phyloP scores from a whole-genome alignment of 805 yeast genomes.

The Blastobotrys terrestris region DNA sequence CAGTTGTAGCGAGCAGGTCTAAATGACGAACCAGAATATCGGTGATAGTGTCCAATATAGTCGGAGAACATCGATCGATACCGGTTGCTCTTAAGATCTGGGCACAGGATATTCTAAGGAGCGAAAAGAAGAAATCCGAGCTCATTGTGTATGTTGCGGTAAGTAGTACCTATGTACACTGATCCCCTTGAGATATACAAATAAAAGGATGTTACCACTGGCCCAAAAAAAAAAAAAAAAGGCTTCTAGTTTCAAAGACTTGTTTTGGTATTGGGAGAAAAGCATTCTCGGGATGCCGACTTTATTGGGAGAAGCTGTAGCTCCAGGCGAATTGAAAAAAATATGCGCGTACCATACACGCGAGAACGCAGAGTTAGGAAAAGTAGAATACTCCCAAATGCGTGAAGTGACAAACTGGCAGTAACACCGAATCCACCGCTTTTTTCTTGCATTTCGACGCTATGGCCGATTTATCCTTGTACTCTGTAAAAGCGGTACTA shows the following conservation, averaged over 20 bases:
- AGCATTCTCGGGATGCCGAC: background rate
- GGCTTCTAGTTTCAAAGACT: background rate
- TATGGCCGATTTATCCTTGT: slow-evolving; percentile 35
- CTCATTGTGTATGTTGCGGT: slow-evolving; percentile 2
- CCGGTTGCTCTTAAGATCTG: slow-evolving; percentile 73
- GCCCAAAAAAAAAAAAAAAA: background rate
- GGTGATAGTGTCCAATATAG: slow-evolving; percentile 66
- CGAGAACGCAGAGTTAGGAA: background rate
- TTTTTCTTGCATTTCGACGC: background rate
- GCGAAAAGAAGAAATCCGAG: slow-evolving; percentile 40
- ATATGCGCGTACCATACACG: background rate
- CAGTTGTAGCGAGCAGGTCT: slow-evolving; percentile 44
- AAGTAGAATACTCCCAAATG: background rate
- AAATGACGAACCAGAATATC: slow-evolving; percentile 68
- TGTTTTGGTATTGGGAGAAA: background rate
- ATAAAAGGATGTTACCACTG: background rate
- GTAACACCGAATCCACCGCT: slow-evolving; percentile 1
- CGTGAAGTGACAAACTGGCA: background rate
- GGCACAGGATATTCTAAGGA: slow-evolving; percentile 44
- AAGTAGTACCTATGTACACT: background rate
- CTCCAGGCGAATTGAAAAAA: background rate
- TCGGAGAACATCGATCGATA: slow-evolving; percentile 69
- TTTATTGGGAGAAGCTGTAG: background rate
- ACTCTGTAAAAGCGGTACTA: slow-evolving; percentile 74
- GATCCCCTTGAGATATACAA: background rate